phyloP scores from a whole-genome alignment of 1,284 basidiomycete genomes.

The Moniliella sp. region DNA sequence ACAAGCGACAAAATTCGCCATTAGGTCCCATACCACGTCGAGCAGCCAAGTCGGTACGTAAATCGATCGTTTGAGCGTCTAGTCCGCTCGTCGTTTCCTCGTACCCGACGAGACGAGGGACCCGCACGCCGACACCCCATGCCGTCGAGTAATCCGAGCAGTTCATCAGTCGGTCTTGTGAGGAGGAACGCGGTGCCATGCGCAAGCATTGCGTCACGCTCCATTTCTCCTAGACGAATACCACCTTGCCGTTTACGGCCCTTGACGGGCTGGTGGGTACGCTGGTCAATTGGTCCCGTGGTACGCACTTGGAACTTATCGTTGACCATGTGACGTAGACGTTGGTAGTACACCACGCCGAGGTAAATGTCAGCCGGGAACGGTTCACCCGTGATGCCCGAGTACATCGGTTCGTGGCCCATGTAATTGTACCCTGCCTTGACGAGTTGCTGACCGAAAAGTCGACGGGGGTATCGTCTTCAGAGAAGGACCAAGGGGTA shows the following conservation, averaged over 20 bases:
- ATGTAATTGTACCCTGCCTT: slow-evolving; percentile 93
- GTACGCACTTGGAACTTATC: slow-evolving; percentile 99
- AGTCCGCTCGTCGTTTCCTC: slow-evolving; percentile 9
- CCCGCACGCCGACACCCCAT: too few species aligned
- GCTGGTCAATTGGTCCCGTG: slow-evolving; percentile 79
- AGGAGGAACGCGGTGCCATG: slow-evolving; percentile 91
- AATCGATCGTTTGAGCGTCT: slow-evolving; percentile 9
- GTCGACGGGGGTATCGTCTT: slow-evolving; percentile 79
- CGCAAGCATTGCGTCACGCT: slow-evolving; percentile 89
- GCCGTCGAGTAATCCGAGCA: slow-evolving; percentile 97
- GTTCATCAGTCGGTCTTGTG: slow-evolving; percentile 97
- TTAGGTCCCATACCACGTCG: slow-evolving; percentile 14
- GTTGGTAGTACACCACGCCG: slow-evolving; percentile 93
- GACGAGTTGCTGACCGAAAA: slow-evolving; percentile 83
- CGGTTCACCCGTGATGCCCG: slow-evolving; percentile 95
- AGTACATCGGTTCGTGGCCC: slow-evolving; percentile 99
- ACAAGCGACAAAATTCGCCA: slow-evolving; percentile 29
- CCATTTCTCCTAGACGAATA: slow-evolving; percentile 99
- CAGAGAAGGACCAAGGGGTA: slow-evolving; percentile 63
- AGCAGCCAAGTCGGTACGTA: too few species aligned
- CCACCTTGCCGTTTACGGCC: slow-evolving; percentile 94
- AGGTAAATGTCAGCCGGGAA: slow-evolving; percentile 96
- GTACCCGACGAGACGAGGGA: too few species aligned
- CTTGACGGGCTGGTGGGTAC: slow-evolving; percentile 93
- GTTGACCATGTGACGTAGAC: slow-evolving; percentile 93